These are phyloP conservation scores for Colletotrichum cuscutae DNA, from an alignment of 2,329 filamentous ascomycete genomes.

Conservation along the genomic window DNA sequence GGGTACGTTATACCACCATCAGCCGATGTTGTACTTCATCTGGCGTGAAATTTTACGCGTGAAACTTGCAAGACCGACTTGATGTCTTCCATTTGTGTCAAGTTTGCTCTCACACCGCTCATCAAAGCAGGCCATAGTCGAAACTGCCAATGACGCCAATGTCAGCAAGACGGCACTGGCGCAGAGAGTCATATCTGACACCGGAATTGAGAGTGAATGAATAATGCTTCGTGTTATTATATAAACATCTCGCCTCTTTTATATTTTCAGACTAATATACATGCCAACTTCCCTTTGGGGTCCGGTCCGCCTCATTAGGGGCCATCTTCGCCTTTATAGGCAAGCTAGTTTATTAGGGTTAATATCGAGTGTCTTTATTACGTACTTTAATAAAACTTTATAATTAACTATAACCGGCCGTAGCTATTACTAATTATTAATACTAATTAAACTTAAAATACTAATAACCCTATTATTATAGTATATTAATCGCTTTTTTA, in stretches of 20 bases:
- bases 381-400: too few relatives aligned
- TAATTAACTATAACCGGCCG: too few relatives aligned
- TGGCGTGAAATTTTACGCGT: neutral
- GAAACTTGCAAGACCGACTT: neutral
- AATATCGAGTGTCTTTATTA: too few relatives aligned
- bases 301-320: too few relatives aligned
- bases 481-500: too few relatives aligned
- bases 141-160: neutral
- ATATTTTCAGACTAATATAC: neutral
- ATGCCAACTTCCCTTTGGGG: too few relatives aligned
- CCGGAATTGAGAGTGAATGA: neutral
- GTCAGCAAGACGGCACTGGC: neutral
- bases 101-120: neutral
- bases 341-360: too few relatives aligned
- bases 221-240: neutral
- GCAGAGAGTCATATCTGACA: neutral
- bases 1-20: slow-evolving; percentile 12
- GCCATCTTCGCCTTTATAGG: too few relatives aligned
- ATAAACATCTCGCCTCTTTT: neutral
- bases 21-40: neutral
- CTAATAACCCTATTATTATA: too few relatives aligned
- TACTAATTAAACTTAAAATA: too few relatives aligned
- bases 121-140: neutral
- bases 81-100: neutral
- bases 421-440: too few relatives aligned